Evolutionary conservation across 2,329 filamentous ascomycete species (phyloP).

Genomic region (Diplodia seriata): DNA sequence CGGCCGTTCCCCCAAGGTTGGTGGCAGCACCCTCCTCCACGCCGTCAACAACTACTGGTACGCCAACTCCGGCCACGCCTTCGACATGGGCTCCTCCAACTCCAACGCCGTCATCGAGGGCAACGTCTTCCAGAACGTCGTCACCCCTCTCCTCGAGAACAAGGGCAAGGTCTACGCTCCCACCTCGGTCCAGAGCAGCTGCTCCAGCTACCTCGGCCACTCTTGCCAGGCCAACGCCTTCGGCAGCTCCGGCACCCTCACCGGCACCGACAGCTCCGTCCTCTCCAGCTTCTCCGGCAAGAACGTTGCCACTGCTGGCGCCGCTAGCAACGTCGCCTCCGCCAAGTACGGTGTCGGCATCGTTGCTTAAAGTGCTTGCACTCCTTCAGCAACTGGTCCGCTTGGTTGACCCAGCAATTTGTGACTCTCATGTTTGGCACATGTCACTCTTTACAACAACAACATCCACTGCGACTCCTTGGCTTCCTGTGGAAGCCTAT

Average conservation of each 20-base stretch:
- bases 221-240: slow-evolving; percentile 58
- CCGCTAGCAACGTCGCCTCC: slow-evolving; percentile 48
- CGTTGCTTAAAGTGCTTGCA: slow-evolving; percentile 20
- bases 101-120: slow-evolving; percentile 61
- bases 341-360: slow-evolving; percentile 57
- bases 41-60: slow-evolving; percentile 69
- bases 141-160: slow-evolving; percentile 51
- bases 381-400: too few species aligned
- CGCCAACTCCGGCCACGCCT: slow-evolving; percentile 63
- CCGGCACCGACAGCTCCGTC: slow-evolving; percentile 55
- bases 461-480: neutral
- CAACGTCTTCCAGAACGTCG: slow-evolving; percentile 64
- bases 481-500: neutral
- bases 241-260: slow-evolving; percentile 40
- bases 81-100: slow-evolving; percentile 54
- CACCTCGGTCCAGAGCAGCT: slow-evolving; percentile 49
- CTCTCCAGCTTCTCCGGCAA: slow-evolving; percentile 60
- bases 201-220: slow-evolving; percentile 57
- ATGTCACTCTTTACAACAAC: neutral
- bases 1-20: slow-evolving; percentile 65
- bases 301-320: slow-evolving; percentile 57
- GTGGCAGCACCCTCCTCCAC: slow-evolving; percentile 63
- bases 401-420: neutral
- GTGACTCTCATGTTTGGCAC: neutral
- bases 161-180: slow-evolving; percentile 51